phyloP scores from a whole-genome alignment of 129 eudicot species.

The Arctium minus region DNA sequence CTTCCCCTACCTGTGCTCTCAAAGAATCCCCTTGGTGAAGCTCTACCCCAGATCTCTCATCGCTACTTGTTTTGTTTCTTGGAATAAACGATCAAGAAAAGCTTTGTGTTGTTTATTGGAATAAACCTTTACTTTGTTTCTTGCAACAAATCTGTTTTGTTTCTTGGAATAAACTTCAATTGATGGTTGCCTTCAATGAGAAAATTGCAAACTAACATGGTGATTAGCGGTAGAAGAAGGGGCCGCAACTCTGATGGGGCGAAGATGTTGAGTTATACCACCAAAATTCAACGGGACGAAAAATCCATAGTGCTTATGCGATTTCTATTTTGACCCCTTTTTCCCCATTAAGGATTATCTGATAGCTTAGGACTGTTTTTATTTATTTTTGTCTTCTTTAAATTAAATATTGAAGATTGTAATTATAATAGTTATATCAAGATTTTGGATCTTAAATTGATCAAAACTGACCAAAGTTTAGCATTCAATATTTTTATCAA shows the following conservation, averaged over 20 bases:
- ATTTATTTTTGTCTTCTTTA: too few species aligned
- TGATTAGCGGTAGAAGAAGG: neutral
- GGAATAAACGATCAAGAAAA: neutral
- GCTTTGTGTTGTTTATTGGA: neutral
- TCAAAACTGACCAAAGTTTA: neutral
- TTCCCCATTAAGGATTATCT: too few species aligned
- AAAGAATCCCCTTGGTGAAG: neutral
- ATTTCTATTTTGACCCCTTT: neutral
- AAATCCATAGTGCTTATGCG: conserved; percentile 20
- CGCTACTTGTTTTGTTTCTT: neutral
- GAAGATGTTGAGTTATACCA: conserved; percentile 21
- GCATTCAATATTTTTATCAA: too few species aligned
- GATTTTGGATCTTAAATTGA: too few species aligned
- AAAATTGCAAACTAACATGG: neutral
- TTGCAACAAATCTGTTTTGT: neutral
- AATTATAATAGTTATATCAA: too few species aligned
- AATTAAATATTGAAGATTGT: too few species aligned
- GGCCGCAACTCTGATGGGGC: conserved; percentile 32
- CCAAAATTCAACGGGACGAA: conserved; percentile 18
- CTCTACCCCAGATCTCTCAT: neutral
- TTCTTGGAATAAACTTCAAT: neutral
- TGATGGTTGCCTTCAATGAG: neutral
- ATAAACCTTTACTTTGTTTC: neutral
- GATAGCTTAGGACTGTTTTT: too few species aligned
- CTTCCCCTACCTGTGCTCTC: neutral